Conservation (phyloP, 352 stramenopile genomes). For the Phytopythium ostracodes region DNA sequence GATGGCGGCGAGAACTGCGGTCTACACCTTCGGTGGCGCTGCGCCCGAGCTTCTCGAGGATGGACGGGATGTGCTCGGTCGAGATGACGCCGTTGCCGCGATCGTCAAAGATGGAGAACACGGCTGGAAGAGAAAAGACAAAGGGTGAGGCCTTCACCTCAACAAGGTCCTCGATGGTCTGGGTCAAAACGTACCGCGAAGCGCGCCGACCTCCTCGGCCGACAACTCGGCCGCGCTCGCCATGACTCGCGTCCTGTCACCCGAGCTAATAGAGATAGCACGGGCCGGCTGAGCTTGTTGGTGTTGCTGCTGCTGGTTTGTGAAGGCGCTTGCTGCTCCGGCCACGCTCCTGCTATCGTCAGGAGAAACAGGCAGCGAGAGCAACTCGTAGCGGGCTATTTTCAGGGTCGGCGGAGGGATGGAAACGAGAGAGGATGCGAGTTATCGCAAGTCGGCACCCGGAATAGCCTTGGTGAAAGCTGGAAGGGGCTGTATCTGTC, state of each 20-base stretch:
- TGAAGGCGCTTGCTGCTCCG: not conserved
- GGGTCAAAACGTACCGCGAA: slow-evolving; percentile 61
- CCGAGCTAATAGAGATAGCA: not conserved
- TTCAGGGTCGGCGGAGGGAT: not conserved
- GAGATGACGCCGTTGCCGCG: slow-evolving; percentile 50
- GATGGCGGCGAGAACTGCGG: not conserved
- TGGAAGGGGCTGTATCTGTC: not conserved
- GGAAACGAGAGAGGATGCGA: not conserved
- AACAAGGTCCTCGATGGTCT: too few relatives aligned
- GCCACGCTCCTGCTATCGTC: not conserved
- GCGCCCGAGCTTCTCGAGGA: slow-evolving; percentile 70
- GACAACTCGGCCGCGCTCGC: slow-evolving; percentile 32
- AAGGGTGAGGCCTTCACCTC: not conserved
- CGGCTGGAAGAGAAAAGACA: slow-evolving; percentile 20
- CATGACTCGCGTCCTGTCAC: not conserved
- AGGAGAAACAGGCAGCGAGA: not conserved
- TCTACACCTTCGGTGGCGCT: slow-evolving; percentile 58
- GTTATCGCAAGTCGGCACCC: not conserved
- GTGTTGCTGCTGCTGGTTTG: not conserved
- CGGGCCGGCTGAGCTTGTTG: not conserved
- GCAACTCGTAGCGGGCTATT: not conserved
- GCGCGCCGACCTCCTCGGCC: slow-evolving; percentile 63
- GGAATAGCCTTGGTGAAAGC: not conserved
- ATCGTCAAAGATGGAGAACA: slow-evolving; percentile 80
- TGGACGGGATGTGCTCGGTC: slow-evolving; percentile 62